Base-by-base conservation (phyloP, 2,329 filamentous ascomycete genomes). In the Claviceps monticola region DNA sequence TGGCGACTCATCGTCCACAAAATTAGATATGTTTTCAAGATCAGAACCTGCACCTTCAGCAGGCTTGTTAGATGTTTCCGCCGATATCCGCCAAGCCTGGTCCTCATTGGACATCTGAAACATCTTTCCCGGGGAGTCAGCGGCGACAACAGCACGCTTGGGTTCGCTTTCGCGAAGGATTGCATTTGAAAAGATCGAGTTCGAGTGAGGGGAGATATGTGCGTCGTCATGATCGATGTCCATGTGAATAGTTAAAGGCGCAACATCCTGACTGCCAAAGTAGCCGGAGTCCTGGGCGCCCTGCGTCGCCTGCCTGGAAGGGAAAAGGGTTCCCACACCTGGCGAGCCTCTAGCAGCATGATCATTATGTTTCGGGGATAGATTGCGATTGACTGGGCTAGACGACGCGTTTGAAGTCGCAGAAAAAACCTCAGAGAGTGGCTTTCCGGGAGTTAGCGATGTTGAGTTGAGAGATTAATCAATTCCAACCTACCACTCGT, bases 201-300 rank as follows among this genome's bases (percentile, higher is more conserved):
- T 56, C 14, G 58, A 51, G n/a, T 59, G 58, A 50, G 59, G 34
- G 5, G 57, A 54, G 3, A 51, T 58, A 16, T 53, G 50, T 26
- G 54, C 57, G 14, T 60, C 55, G 14, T 59, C 58, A 3, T 51
- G 46, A 14, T 59, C 51, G 5, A 56, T 53, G 19, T 62, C 60
- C 51, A 58, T 53, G 36, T 61, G 57, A 5, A 59, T 56, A 16
- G 58, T 55, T 11, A 59, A 56, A 11, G 59, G 54, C 23, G 64
- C 64, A 11, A 68, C 54, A 39, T 71, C 67, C 58, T 83, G 80
- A 59, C 82, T 84, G 46, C 82, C 84, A 67, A 86, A 80, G 60
- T 87, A 88, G 29, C 84, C 84, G 37, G 84, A 88, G 59, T 88
- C 84, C 38, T 68, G 65, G 2, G 58, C 59, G 39, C 54, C 58